Conservation (phyloP, 2,329 filamentous ascomycete genomes). For the Sphaerulina musiva region DNA sequence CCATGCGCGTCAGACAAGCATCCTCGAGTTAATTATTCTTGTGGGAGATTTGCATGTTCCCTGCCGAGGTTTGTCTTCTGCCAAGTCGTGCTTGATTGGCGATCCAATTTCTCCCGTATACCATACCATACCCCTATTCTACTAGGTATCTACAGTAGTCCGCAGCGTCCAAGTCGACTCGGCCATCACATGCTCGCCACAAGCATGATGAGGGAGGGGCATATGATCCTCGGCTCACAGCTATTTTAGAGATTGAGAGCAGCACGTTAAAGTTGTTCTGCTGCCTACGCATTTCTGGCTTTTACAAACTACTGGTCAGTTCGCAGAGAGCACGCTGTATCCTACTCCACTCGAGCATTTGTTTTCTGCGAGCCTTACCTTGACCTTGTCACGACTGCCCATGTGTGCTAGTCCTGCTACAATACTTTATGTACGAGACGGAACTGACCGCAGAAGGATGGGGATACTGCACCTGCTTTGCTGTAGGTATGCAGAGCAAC, state of each 20-base stretch:
- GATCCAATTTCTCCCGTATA: too few species aligned
- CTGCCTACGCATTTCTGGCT: slow-evolving; percentile 1
- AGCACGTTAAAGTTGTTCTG: slow-evolving; percentile 3
- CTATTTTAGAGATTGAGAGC: neutral
- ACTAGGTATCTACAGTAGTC: too few species aligned
- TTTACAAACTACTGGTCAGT: slow-evolving; percentile 3
- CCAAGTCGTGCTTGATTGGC: too few species aligned
- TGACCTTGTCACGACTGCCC: neutral
- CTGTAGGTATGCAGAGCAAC: neutral
- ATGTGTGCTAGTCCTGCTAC: neutral
- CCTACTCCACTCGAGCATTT: neutral
- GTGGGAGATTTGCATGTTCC: too few species aligned
- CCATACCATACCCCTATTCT: too few species aligned
- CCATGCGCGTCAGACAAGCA: too few species aligned
- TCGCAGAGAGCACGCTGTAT: neutral
- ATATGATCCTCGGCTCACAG: slow-evolving; percentile 1
- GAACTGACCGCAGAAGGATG: neutral
- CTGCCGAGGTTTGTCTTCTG: too few species aligned
- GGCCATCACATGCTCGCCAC: neutral
- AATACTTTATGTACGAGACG: neutral
- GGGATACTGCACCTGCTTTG: neutral
- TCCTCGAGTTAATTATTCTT: too few species aligned
- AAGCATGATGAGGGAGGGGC: neutral
- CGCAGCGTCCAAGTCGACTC: too few species aligned
- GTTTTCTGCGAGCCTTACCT: neutral